phyloP scores from a whole-genome alignment of 2,329 filamentous ascomycete species.

The Coniochaeta sp. region DNA sequence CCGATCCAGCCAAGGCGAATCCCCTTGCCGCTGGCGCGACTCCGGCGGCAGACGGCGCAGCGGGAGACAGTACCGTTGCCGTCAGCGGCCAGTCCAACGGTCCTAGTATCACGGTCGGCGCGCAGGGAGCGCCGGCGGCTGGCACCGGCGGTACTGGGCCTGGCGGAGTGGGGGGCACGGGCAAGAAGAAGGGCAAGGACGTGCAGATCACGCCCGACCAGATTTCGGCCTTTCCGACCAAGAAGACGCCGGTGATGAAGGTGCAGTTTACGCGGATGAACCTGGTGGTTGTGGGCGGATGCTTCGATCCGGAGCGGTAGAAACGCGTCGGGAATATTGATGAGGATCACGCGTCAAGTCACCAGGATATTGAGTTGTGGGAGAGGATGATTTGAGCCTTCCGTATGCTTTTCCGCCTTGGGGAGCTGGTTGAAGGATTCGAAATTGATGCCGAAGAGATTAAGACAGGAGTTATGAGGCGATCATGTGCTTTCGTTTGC shows the following conservation, averaged over 20 bases:
- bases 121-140: conserved; percentile 38
- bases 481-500: no score
- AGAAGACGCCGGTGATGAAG: conserved; percentile 91
- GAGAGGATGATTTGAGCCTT: neutral
- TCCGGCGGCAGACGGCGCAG: conserved; percentile 17
- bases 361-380: neutral
- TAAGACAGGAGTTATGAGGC: no score
- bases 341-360: neutral
- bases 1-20: conserved; percentile 54
- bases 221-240: conserved; percentile 89
- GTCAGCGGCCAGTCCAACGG: conserved; percentile 26
- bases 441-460: no score
- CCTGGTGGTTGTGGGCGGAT: conserved; percentile 76
- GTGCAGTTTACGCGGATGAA: conserved; percentile 95
- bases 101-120: conserved; percentile 30
- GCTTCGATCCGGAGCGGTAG: conserved; percentile 45
- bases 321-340: neutral
- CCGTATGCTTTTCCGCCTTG: neutral
- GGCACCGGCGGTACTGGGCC: conserved; percentile 20
- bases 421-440: neutral
- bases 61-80: conserved; percentile 27
- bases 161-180: conserved; percentile 5
- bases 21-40: conserved; percentile 15
- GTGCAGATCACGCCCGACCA: conserved; percentile 87
- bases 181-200: conserved; percentile 80